Percentiles rank a stretch among this genome's conserved stretches.
Evolutionary conservation across 2,329 filamentous ascomycete genomes (phyloP).

Genomic region (Endoconidiophora laricicola): DNA sequence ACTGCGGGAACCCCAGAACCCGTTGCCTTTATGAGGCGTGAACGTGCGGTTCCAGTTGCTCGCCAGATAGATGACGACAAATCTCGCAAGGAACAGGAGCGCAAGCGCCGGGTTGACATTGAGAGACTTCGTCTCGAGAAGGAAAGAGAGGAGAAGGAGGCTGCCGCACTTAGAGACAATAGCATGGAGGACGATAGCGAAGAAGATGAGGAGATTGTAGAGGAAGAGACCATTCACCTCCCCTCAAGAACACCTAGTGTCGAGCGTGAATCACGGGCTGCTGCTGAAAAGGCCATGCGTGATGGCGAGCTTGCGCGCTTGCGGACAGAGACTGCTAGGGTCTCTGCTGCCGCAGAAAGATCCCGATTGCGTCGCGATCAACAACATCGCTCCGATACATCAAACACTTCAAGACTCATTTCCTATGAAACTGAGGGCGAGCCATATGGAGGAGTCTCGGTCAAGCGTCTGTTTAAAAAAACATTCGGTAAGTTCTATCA

Average conservation of each 20-base stretch:
- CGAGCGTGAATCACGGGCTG: not conserved
- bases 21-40: not conserved
- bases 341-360: too few species aligned
- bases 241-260: not conserved
- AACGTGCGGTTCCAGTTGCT: conserved; percentile 6
- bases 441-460: conserved; percentile 4
- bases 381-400: not conserved
- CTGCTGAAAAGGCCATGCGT: not conserved
- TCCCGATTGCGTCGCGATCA: not conserved
- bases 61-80: conserved; percentile 4
- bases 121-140: not conserved
- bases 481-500: conserved; percentile 4
- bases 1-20: not conserved
- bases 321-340: too few species aligned
- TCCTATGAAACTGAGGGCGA: not conserved
- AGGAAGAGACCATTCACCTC: not conserved
- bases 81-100: not conserved
- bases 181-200: not conserved
- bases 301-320: too few species aligned
- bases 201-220: not conserved
- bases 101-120: not conserved
- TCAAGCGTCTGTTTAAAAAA: conserved; percentile 4
- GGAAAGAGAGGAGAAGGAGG: too few species aligned
- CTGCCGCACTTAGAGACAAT: not conserved
- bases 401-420: not conserved